Percentiles rank a stretch among this genome's conserved stretches.
phyloP scores from a whole-genome alignment of 1,284 basidiomycete genomes.

The Stereum hirsutum region DNA sequence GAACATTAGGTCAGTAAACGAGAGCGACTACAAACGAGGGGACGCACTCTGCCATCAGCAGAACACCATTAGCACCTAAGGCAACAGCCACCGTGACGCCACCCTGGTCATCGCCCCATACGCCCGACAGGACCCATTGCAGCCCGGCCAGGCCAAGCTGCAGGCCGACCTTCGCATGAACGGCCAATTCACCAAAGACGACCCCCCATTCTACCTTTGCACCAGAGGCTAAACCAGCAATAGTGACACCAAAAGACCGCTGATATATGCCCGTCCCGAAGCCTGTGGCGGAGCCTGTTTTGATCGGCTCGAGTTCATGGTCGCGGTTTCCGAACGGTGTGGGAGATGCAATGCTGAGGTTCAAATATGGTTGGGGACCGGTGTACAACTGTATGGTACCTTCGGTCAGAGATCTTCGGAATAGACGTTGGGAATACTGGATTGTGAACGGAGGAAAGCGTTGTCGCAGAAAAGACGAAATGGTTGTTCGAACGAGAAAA shows the following conservation, averaged over 20 bases:
- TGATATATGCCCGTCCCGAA: slow-evolving; percentile 18
- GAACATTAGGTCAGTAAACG: slow-evolving; percentile 4
- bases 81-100: slow-evolving; percentile 22
- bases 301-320: slow-evolving; percentile 3
- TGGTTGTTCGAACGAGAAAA: slow-evolving; percentile 13
- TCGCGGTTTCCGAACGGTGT: slow-evolving; percentile 7
- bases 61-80: slow-evolving; percentile 21
- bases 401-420: slow-evolving; percentile 19
- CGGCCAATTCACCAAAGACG: slow-evolving; percentile 19
- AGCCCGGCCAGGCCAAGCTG: slow-evolving; percentile 17
- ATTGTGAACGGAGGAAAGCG: slow-evolving; percentile 19
- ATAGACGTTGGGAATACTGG: slow-evolving; percentile 22
- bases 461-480: slow-evolving; percentile 9
- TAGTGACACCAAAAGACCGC: slow-evolving; percentile 19
- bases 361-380: slow-evolving; percentile 14
- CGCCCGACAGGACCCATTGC: slow-evolving; percentile 18
- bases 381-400: slow-evolving; percentile 16
- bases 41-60: slow-evolving; percentile 25
- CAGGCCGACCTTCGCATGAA: slow-evolving; percentile 15
- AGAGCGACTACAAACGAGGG: slow-evolving; percentile 8
- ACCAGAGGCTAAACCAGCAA: slow-evolving; percentile 18
- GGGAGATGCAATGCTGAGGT: slow-evolving; percentile 15
- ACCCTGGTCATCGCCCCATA: slow-evolving; percentile 18
- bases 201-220: slow-evolving; percentile 23
- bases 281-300: slow-evolving; percentile 20